Evolutionary conservation across 169 alveolate species (phyloP).

Genomic region (Toxoplasma gondii): DNA sequence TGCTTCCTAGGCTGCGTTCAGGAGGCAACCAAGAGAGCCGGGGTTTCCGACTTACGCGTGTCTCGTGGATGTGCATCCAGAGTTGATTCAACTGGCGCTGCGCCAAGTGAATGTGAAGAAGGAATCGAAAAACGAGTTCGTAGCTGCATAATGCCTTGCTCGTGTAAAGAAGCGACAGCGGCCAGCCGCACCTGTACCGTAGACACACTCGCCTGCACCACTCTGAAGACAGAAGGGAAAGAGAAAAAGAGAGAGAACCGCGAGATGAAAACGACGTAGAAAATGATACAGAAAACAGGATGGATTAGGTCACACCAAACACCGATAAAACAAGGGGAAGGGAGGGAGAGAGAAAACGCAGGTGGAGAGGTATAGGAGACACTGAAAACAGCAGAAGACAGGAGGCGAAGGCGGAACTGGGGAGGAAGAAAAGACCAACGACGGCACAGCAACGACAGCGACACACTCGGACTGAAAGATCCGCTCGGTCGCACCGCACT

Average conservation of each 20-base stretch:
- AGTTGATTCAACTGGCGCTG: constrained; percentile 24
- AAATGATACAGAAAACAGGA: neutral
- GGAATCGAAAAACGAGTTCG: neutral
- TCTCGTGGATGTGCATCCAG: neutral
- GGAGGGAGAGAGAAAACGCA: neutral
- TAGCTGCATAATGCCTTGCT: constrained; percentile 14
- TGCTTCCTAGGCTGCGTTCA: too few relatives aligned
- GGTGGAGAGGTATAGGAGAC: neutral
- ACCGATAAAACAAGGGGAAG: neutral
- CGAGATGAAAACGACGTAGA: neutral
- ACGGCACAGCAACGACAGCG: too few relatives aligned
- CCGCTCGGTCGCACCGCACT: too few relatives aligned
- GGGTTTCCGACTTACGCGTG: neutral
- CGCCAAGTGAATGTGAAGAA: neutral
- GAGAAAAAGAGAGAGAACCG: neutral
- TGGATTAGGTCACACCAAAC: neutral
- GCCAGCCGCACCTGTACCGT: constrained; percentile 29
- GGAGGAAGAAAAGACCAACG: neutral
- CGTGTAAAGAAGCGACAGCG: neutral
- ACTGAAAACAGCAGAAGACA: neutral
- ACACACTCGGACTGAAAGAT: too few relatives aligned
- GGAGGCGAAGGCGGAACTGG: neutral
- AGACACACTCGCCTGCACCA: constrained; percentile 18
- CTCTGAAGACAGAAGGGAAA: neutral
- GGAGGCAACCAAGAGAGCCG: too few relatives aligned